Evolutionary conservation across 192 early-diverging fungal species (phyloP).

Genomic region (Rhizoclosmatium globosum): DNA sequence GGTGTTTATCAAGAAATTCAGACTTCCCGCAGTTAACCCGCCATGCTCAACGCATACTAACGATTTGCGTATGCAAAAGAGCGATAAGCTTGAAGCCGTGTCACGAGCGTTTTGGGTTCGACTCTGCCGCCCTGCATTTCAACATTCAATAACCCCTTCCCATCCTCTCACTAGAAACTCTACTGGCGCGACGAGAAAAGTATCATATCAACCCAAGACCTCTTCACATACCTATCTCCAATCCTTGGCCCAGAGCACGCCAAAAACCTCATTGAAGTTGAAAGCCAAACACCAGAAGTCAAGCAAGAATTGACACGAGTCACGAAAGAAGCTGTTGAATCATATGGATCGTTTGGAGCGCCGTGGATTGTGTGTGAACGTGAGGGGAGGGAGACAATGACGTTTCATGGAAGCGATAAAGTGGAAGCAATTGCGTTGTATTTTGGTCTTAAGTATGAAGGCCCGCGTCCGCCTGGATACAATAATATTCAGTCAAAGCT

Average conservation of each 20-base stretch:
- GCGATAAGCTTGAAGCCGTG: slow-evolving; percentile 28
- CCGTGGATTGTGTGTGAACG: slow-evolving; percentile 48
- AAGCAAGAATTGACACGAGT: slow-evolving; percentile 39
- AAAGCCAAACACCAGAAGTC: slow-evolving; percentile 24
- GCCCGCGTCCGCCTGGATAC: slow-evolving; percentile 25
- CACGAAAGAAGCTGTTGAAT: slow-evolving; percentile 40
- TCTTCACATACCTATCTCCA: slow-evolving; percentile 27
- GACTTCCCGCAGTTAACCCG: slow-evolving; percentile 44
- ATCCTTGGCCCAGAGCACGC: slow-evolving; percentile 26
- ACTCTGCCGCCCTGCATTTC: background rate
- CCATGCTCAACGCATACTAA: slow-evolving; percentile 42
- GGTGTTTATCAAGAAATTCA: background rate
- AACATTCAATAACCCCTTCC: too few species aligned
- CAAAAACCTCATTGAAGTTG: slow-evolving; percentile 7
- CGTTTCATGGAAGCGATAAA: slow-evolving; percentile 55
- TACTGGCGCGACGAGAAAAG: slow-evolving; percentile 41
- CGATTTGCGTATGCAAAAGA: slow-evolving; percentile 32
- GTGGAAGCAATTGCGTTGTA: slow-evolving; percentile 50
- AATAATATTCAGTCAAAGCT: background rate
- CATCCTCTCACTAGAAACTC: slow-evolving; percentile 21
- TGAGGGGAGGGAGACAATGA: slow-evolving; percentile 29
- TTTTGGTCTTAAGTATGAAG: slow-evolving; percentile 40
- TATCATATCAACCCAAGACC: slow-evolving; percentile 20
- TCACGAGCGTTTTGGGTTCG: slow-evolving; percentile 43
- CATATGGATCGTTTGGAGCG: slow-evolving; percentile 50